Conservation (phyloP, 1,139 yeast genomes). For the Pichia sp. region DNA sequence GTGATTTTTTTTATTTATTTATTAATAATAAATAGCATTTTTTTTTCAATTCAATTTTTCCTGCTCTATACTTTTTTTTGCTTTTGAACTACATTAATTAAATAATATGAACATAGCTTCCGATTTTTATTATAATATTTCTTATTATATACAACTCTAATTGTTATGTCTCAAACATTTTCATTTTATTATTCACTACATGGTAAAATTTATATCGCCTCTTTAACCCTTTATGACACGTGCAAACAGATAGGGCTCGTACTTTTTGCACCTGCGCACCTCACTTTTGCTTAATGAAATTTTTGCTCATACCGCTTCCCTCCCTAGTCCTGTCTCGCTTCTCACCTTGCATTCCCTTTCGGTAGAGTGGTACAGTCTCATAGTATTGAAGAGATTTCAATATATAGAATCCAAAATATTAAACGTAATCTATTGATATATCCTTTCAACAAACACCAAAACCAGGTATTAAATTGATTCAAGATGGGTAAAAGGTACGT, state of each 20-base stretch:
- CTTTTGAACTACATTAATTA: slow-evolving; percentile 3
- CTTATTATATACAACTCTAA: too few species aligned
- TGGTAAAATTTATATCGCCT: too few species aligned
- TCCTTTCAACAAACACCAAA: slow-evolving; percentile 11
- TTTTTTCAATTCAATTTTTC: neutral
- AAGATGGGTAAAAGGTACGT: slow-evolving; percentile 81
- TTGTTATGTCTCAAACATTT: too few species aligned
- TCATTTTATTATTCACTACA: too few species aligned
- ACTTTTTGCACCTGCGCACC: neutral
- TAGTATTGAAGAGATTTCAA: neutral
- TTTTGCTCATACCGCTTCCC: too few species aligned
- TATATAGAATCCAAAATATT: too few species aligned
- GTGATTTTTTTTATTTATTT: neutral
- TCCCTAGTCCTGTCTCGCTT: too few species aligned
- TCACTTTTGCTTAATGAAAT: too few species aligned
- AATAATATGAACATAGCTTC: neutral
- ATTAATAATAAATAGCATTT: slow-evolving; percentile 2
- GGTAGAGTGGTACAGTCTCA: neutral
- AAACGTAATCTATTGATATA: neutral
- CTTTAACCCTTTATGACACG: neutral
- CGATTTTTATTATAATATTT: too few species aligned
- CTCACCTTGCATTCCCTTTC: neutral
- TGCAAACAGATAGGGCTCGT: neutral
- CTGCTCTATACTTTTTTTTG: neutral
- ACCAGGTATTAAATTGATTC: slow-evolving; percentile 29